These are phyloP conservation scores for Salvia splendens DNA, from an alignment of 257 asterid species.

Conservation along the genomic window DNA sequence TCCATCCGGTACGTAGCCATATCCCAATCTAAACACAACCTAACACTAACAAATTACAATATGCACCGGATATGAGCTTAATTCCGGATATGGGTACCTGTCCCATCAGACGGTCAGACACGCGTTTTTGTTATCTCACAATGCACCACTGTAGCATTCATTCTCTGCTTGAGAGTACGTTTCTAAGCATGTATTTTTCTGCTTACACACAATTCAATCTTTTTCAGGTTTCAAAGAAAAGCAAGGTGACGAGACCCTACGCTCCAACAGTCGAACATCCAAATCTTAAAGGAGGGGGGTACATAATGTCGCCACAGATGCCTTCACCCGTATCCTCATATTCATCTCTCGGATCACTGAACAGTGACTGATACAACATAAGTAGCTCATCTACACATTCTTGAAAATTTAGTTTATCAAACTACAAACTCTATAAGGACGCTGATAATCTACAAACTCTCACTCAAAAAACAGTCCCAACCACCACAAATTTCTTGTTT, in stretches of 20 bases:
- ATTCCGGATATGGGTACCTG: no score
- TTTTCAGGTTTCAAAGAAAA: conserved; percentile 61
- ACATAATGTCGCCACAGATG: conserved; percentile 67
- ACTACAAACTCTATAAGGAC: neutral
- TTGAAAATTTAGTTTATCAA: no score
- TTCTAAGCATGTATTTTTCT: neutral
- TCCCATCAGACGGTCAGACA: no score
- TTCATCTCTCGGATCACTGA: conserved; percentile 71
- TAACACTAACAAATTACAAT: no score
- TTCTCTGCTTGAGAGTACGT: neutral
- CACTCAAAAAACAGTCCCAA: neutral
- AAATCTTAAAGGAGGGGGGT: conserved; percentile 47
- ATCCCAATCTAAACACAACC: no score
- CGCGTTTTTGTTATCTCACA: no score
- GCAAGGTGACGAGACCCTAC: conserved; percentile 83
- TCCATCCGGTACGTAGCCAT: no score
- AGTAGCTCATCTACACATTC: neutral
- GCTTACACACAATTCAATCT: conserved; percentile 5
- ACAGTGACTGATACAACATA: conserved; percentile 46
- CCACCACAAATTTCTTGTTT: neutral
- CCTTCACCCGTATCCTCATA: conserved; percentile 60
- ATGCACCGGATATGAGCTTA: no score
- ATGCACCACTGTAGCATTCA: no score
- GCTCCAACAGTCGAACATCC: conserved; percentile 60
- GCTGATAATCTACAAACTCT: neutral